Percentiles rank a stretch among this genome's conserved stretches.
Conservation (phyloP, 192 early-diverging fungal species). For the Backusella australiensis region DNA sequence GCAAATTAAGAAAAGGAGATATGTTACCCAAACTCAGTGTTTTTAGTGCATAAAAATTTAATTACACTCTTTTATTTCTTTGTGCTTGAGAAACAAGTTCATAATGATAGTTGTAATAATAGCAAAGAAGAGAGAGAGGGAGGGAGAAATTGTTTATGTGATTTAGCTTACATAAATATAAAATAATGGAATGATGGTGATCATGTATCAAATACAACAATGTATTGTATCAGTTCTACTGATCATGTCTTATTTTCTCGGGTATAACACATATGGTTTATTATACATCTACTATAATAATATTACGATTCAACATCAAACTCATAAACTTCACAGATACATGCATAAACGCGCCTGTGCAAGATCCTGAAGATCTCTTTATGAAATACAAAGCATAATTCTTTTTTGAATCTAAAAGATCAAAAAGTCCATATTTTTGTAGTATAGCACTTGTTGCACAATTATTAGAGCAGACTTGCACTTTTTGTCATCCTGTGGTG, state of each 20-base stretch:
- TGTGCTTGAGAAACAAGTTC: neutral
- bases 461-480: neutral
- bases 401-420: neutral
- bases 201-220: too few relatives aligned
- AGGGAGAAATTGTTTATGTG: too few relatives aligned
- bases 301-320: too few relatives aligned
- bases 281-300: neutral
- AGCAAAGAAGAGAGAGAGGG: too few relatives aligned
- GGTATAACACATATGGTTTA: neutral
- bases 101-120: too few relatives aligned
- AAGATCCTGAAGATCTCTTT: neutral
- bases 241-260: neutral
- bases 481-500: neutral
- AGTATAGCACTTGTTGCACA: neutral
- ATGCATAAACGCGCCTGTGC: neutral
- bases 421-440: neutral
- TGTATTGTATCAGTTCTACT: neutral
- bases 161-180: too few relatives aligned
- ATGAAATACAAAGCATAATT: neutral
- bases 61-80: neutral
- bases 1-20: neutral
- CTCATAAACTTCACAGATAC: neutral
- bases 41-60: too few relatives aligned
- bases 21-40: too few relatives aligned
- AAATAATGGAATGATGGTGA: too few relatives aligned